A percentile compares a stretch with the other conserved stretches of the same genome.
Conservation (phyloP, 1,284 basidiomycete genomes). For the Pisolithus thermaeus region DNA sequence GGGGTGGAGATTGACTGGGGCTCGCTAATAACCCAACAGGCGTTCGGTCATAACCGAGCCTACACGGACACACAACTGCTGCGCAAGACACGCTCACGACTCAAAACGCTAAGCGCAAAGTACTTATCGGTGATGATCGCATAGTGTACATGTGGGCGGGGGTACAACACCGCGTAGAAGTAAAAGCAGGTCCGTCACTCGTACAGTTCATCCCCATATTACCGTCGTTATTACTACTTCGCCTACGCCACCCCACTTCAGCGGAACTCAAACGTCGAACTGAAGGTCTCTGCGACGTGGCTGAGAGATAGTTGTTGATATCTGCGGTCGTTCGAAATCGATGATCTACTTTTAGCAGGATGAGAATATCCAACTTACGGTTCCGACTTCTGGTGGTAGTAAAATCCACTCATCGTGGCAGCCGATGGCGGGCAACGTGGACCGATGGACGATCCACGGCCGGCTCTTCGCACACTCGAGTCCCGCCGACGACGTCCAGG, state of each 20-base stretch:
- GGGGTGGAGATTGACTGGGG: constrained; percentile 10
- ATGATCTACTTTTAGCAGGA: constrained; percentile 5
- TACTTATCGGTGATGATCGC: too few species aligned
- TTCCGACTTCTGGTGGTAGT: constrained; percentile 89
- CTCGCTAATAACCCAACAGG: neutral
- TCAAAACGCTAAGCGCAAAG: too few species aligned
- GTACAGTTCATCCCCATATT: neutral
- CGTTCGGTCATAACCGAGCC: neutral
- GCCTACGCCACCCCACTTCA: constrained; percentile 25
- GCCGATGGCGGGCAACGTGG: constrained; percentile 39
- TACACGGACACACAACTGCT: too few species aligned
- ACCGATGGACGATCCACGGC: constrained; percentile 35
- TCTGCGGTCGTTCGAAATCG: constrained; percentile 28
- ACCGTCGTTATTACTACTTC: neutral
- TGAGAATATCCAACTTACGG: constrained; percentile 48
- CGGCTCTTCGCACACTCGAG: constrained; percentile 37
- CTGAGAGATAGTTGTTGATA: constrained; percentile 62
- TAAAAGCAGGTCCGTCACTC: neutral
- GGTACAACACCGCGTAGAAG: too few species aligned
- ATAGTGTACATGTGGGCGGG: too few species aligned
- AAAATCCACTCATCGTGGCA: constrained; percentile 84
- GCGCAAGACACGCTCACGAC: neutral
- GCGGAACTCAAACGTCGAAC: constrained; percentile 63
- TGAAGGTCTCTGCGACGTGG: constrained; percentile 51
- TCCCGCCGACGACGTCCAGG: constrained; percentile 38